Evolutionary conservation across 2,329 filamentous ascomycete genomes (phyloP), one percentile per base, ranked within the genome.

Genomic region (Penicillium sp.): DNA sequence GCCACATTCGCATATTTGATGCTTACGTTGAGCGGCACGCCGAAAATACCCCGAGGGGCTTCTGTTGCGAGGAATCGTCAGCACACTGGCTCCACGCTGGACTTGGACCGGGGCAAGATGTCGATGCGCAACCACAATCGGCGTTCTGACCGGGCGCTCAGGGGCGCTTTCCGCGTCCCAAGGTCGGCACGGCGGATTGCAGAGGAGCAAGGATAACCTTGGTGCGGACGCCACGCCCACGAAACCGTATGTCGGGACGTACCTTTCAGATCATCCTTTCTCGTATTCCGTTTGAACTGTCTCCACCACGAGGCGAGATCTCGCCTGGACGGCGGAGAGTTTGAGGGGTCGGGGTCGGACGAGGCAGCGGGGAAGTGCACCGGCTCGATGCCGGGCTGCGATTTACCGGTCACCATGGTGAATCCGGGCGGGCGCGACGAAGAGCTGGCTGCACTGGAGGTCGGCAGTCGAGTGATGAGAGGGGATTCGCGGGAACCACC

Each of bases 1-100:
- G 94, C 94, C 54, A 99, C 94, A 68, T 97, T 99, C 53, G 94
- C 94, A 71, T 99, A 97, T 54, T 88, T 89, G 71, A 99, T 97
- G 75, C 92, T 97, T 67, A 92, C 86, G 64, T 91, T 89, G 52
- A 99, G 81, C 35, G 94, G 91, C 30, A 99, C 86, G 47, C 94
- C 94, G 70, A 99, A 99, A 57, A 99, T 97, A 60, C 92, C 91
- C 54, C 84, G 84, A 4, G 81, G 76, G 48, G 69, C 53, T 49
- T 67, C 65, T 64, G 38, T 27, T 45, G 33, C 38, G 35, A 54
- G 28, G 39, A 48, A 8, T 31, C 16, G 46, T 63, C 44, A 63
- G 58, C 43, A 41, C 13, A 27, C 39, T 41, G 13, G 13, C 16
- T 41, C 39, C 16, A 27, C 13, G 20, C 22, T 14, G 13, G 22